phyloP scores from a whole-genome alignment of 176 grass and related monocot species.

The Hsuehochloa calcarea region DNA sequence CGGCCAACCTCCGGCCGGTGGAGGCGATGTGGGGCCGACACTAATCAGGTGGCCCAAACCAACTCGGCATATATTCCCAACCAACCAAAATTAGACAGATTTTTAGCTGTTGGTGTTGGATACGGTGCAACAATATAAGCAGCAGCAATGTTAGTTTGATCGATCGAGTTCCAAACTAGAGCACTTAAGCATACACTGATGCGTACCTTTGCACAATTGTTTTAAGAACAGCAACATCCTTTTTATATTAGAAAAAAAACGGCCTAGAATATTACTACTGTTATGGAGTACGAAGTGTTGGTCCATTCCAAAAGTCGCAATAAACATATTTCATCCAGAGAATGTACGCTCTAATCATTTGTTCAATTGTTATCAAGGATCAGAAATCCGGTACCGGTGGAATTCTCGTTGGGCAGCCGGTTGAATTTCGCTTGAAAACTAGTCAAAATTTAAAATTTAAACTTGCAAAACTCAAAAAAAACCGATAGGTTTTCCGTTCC shows the following conservation, averaged over 20 bases:
- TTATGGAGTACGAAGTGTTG: not conserved
- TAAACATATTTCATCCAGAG: not conserved
- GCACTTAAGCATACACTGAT: not conserved
- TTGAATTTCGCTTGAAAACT: too few species aligned
- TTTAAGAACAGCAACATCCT: not conserved
- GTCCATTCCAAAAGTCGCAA: not conserved
- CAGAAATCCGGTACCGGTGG: too few species aligned
- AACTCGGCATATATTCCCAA: constrained; percentile 23
- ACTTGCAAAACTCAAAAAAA: too few species aligned
- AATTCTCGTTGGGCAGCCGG: too few species aligned
- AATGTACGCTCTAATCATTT: constrained; percentile 18
- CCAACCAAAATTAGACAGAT: constrained; percentile 28
- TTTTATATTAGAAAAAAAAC: not conserved
- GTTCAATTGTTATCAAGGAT: too few species aligned
- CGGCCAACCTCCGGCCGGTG: constrained; percentile 28
- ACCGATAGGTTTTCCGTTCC: too few species aligned
- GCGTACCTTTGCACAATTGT: not conserved
- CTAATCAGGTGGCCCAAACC: constrained; percentile 19
- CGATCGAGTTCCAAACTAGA: not conserved
- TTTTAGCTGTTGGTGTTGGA: constrained; percentile 1
- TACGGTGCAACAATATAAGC: not conserved
- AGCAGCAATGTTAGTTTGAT: not conserved
- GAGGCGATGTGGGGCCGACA: not conserved
- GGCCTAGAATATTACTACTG: not conserved
- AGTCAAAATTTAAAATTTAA: too few species aligned